Evolutionary conservation across 2,329 filamentous ascomycete genomes (phyloP).

Genomic region (Fusarium sp.): DNA sequence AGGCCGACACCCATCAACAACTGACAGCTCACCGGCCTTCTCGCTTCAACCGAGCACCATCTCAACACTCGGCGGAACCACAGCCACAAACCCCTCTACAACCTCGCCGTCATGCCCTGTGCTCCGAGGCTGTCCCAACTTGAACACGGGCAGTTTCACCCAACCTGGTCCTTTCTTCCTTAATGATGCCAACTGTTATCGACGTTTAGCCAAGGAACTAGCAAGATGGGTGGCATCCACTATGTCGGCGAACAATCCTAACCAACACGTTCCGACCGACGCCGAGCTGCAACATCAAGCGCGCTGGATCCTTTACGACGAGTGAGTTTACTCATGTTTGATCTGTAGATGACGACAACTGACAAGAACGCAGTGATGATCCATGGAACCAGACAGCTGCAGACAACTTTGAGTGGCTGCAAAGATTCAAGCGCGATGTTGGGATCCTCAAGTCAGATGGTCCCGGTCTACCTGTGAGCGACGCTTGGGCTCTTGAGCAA

Average conservation of each 20-base stretch:
- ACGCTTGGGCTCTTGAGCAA: slow-evolving; percentile 64
- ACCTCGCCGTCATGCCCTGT: slow-evolving; percentile 29
- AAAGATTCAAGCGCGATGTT: slow-evolving; percentile 72
- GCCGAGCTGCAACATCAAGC: slow-evolving; percentile 77
- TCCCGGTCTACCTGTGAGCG: slow-evolving; percentile 63
- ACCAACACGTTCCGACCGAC: slow-evolving; percentile 71
- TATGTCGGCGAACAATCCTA: slow-evolving; percentile 74
- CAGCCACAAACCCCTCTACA: slow-evolving; percentile 35
- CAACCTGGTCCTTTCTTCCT: slow-evolving; percentile 62
- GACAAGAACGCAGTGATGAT: slow-evolving; percentile 65
- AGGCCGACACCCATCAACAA: slow-evolving; percentile 57
- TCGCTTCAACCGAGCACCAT: slow-evolving; percentile 41
- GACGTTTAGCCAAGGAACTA: slow-evolving; percentile 68
- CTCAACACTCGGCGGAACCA: slow-evolving; percentile 31
- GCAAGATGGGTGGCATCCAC: slow-evolving; percentile 66
- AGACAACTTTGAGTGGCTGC: slow-evolving; percentile 76
- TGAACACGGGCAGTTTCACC: slow-evolving; percentile 18
- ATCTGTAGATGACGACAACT: slow-evolving; percentile 22
- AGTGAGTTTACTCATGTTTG: slow-evolving; percentile 59
- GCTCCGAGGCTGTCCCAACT: slow-evolving; percentile 18
- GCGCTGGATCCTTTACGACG: slow-evolving; percentile 74
- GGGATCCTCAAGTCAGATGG: slow-evolving; percentile 67
- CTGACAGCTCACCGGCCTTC: slow-evolving; percentile 45
- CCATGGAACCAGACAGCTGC: slow-evolving; percentile 76
- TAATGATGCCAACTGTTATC: slow-evolving; percentile 74